Evolutionary conservation across 768 basidiomycete genomes (phyloP).

Genomic region (Tricholoma flavovirens): DNA sequence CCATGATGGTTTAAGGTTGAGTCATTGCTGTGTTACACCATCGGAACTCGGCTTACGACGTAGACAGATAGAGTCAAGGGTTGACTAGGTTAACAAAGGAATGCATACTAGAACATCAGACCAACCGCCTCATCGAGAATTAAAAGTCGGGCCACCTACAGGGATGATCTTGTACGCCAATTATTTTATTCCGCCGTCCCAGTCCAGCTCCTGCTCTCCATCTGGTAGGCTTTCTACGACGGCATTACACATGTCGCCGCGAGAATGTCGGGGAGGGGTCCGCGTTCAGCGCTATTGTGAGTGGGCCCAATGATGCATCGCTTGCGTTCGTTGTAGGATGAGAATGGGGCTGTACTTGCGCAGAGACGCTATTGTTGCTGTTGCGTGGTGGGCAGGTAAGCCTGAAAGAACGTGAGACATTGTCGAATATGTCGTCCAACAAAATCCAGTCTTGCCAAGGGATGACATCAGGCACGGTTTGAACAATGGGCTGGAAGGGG

Average conservation of each 20-base stretch:
- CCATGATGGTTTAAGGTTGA: no score
- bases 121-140: neutral
- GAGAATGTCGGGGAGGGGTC: conserved; percentile 24
- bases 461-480: no score
- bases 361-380: neutral
- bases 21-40: no score
- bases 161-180: neutral
- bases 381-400: neutral
- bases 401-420: conserved; percentile 9
- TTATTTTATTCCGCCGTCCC: conserved; percentile 30
- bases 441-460: no score
- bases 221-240: conserved; percentile 26
- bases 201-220: conserved; percentile 27
- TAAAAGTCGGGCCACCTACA: neutral
- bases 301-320: conserved; percentile 13
- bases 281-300: conserved; percentile 12
- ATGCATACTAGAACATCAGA: neutral
- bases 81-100: no score
- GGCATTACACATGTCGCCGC: conserved; percentile 24
- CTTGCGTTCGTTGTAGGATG: conserved; percentile 6
- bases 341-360: conserved; percentile 9
- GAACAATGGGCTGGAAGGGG: conserved; percentile 21
- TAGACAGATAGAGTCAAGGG: no score
- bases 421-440: conserved; percentile 13
- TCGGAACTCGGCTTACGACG: no score